phyloP scores from a whole-genome alignment of 805 yeast species.

The Starmerella apis region DNA sequence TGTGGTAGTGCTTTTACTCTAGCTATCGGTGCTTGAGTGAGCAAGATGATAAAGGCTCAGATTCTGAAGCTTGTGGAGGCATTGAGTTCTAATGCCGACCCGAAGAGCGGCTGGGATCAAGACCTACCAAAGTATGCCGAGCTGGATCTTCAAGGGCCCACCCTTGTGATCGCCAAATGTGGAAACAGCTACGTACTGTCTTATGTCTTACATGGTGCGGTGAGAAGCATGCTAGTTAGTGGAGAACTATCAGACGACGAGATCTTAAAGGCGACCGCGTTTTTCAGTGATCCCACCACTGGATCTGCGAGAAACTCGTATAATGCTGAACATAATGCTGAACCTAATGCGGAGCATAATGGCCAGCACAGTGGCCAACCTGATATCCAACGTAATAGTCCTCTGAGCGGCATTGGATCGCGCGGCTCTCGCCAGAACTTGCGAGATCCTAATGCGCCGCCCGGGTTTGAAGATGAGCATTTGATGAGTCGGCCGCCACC shows the following conservation, averaged over 20 bases:
- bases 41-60: conserved; percentile 1
- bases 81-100: background rate
- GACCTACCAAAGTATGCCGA: conserved; percentile 7
- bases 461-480: conserved; percentile 40
- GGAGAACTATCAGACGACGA: background rate
- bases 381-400: too few species aligned
- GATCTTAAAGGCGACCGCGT: background rate
- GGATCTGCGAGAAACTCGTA: too few species aligned
- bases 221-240: conserved; percentile 4
- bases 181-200: background rate
- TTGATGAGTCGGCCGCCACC: conserved; percentile 21
- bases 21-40: background rate
- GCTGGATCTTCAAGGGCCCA: background rate
- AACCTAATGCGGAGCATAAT: too few species aligned
- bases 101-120: conserved; percentile 5
- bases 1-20: too few species aligned
- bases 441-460: conserved; percentile 29
- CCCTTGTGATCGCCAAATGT: background rate
- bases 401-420: too few species aligned
- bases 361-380: too few species aligned
- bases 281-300: background rate
- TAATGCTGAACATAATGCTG: too few species aligned
- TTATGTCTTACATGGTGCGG: background rate
- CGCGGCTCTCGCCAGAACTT: too few species aligned
- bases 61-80: conserved; percentile 1